Evolutionary conservation across 345 rosid genomes (phyloP), one percentile per base, ranked within the genome.

Genomic region (Orychophragmus violaceus): DNA sequence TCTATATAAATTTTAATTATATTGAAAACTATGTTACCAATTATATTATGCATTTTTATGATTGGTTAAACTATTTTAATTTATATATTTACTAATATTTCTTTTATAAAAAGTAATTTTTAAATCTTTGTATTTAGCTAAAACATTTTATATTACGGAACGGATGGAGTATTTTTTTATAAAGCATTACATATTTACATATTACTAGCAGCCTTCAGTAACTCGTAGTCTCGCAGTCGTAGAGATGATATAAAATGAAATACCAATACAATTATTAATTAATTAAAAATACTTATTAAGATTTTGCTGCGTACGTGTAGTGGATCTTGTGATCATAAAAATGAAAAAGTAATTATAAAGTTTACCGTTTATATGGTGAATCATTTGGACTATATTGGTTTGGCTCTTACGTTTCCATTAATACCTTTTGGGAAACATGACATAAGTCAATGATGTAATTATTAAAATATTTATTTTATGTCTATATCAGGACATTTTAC

Each of bases 401-500:
- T 59, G 68, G 50, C 30, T 51, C 67, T 51, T 73, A 66, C 56
- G 59, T 67, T 67, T 56, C 3, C 69, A 55, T 45, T 53, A 66
- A 54, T 68, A 60, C 77, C 64, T 74, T 68, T 74, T 44, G 74
- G 77, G 69, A 61, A 68, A 74, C 74, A 74, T 66, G 64, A 36
- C 69, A 74, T 53, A 44, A 67, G 74, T 68, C 77, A 67, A 74
- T 67, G 58, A 67, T 61, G 64, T 32, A 61, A 54, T 8, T 33
- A 4, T 36, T 8, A 44, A 37, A 27, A 21, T 45, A 67, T 35
- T 13, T 16, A 36, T 46, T 55, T 33, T 14, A 60, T 68, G 77
- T 66, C 77, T 62, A 74, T 61, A 60, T 74, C 64, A 67, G 73
- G 69, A 74, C 61, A 68, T 53, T 53, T 68, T 9, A 44, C 58